These are phyloP conservation scores for Neonectria coccinea DNA, from an alignment of 2,329 filamentous ascomycete genomes.

Conservation along the genomic window DNA sequence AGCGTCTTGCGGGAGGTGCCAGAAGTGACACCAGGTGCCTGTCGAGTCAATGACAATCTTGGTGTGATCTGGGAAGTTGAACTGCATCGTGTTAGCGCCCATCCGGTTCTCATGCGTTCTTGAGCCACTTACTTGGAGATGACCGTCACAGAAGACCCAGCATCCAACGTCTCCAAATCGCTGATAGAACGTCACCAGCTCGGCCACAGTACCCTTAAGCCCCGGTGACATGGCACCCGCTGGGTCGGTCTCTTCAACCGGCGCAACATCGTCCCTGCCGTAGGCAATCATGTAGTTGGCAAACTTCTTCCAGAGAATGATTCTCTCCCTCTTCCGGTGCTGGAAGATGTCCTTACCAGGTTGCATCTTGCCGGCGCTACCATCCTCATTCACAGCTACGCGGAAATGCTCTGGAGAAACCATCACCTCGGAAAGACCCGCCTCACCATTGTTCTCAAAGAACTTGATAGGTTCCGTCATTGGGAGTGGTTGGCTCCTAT, in stretches of 20 bases:
- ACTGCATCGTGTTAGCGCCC: constrained; percentile 59
- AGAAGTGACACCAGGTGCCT: constrained; percentile 82
- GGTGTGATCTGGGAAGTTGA: constrained; percentile 90
- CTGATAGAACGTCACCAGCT: constrained; percentile 84
- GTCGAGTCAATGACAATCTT: constrained; percentile 83
- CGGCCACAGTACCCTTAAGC: constrained; percentile 55
- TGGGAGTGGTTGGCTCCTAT: constrained; percentile 72
- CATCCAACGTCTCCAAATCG: constrained; percentile 83
- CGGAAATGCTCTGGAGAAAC: constrained; percentile 73
- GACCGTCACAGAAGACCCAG: constrained; percentile 84
- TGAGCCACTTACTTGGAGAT: constrained; percentile 70
- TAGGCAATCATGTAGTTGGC: constrained; percentile 81
- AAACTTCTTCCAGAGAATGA: constrained; percentile 79
- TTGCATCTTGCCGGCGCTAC: constrained; percentile 70
- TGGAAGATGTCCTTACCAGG: constrained; percentile 74
- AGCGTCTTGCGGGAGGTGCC: constrained; percentile 79
- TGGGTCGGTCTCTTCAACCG: constrained; percentile 59
- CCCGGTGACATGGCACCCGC: constrained; percentile 55
- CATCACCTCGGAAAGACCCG: constrained; percentile 72
- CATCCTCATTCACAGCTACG: constrained; percentile 66
- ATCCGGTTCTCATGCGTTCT: background rate
- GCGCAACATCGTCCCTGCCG: constrained; percentile 74
- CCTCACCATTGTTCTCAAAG: constrained; percentile 76
- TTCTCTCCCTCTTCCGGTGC: constrained; percentile 73
- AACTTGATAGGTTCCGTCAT: constrained; percentile 75